These are phyloP conservation scores for Microbotryum intermedium DNA, from an alignment of 1,284 basidiomycete genomes.

Conservation along the genomic window DNA sequence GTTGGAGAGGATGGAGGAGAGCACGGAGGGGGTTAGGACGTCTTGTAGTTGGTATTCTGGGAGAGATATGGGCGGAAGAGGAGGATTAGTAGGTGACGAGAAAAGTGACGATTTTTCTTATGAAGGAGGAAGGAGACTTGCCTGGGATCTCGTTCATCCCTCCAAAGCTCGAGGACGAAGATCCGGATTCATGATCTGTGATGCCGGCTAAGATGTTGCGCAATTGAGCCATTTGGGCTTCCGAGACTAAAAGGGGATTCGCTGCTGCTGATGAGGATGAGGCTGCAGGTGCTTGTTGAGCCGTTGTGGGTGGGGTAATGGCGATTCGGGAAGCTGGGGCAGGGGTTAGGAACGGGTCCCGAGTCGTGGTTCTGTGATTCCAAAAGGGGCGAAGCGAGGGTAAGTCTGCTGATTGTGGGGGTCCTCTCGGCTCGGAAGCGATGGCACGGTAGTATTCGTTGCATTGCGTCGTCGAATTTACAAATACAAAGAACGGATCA, in stretches of 20 bases:
- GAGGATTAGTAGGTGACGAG: neutral
- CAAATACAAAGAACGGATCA: neutral
- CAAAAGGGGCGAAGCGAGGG: neutral
- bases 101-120: constrained; percentile 1
- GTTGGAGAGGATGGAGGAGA: constrained; percentile 22
- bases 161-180: neutral
- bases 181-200: neutral
- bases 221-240: constrained; percentile 14
- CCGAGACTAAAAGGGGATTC: neutral
- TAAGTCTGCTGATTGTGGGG: neutral
- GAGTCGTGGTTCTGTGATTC: neutral
- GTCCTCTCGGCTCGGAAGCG: neutral
- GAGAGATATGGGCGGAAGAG: too few relatives aligned
- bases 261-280: neutral
- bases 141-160: constrained; percentile 1
- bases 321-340: neutral
- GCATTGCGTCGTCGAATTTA: neutral
- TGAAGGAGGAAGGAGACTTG: neutral
- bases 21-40: constrained; percentile 25
- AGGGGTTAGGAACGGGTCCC: neutral
- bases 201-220: constrained; percentile 16
- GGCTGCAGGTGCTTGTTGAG: neutral
- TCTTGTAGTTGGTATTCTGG: constrained; percentile 27
- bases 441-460: neutral
- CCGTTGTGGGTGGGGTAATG: neutral